Base-by-base conservation (phyloP, 2,329 filamentous ascomycete species). In the Cryphonectria parasitica region DNA sequence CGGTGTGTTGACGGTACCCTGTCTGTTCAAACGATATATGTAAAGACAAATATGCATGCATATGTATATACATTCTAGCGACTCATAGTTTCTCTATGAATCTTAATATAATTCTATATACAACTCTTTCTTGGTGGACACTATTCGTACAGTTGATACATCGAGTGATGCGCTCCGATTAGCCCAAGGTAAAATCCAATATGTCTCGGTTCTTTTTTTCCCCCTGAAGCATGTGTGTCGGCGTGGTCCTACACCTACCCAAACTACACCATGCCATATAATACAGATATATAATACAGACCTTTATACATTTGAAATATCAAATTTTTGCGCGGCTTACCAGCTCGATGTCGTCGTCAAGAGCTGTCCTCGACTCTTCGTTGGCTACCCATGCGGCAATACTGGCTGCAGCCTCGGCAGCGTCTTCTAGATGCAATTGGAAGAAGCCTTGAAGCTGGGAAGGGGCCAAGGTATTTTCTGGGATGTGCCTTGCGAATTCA, bases 391-490 rank as follows among this genome's bases (percentile, higher is more conserved):
- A 72, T 10, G 58, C 22, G 5, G 63, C 49, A 10, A 71, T 56
- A 11, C 36, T 76, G 3, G 74, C 73, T 13, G 74, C 74, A 1
- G 79, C 79, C 52, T 79, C 77, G 3, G 69, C 64, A 8, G 79
- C 76, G 25, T 75, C 77, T 19, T 78, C 77, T 2, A 80, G 71
- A 68, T 80, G 74, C 1, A 78, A 71, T 64, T 80, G 79, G 41
- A 80, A 80, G 68, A 79, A 80, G 0, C 78, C 79, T 66, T 80
- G 79, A 10, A 80, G 68, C 69, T 80, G 78, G 19, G 78, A 80
- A 17, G 79, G 79, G 0, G 79, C 79, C 65, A 80, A 77, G 22
- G 77, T 77, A 64, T 80, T 74, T 34, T 79, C 77, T 0, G 78
- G 79, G 1, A 80, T 75, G 5, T 78, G 76, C 17, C 43, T 69